Evolutionary conservation across 2,329 filamentous ascomycete genomes (phyloP), one percentile per base, ranked within the genome.

Genomic region (Fusarium longipes): DNA sequence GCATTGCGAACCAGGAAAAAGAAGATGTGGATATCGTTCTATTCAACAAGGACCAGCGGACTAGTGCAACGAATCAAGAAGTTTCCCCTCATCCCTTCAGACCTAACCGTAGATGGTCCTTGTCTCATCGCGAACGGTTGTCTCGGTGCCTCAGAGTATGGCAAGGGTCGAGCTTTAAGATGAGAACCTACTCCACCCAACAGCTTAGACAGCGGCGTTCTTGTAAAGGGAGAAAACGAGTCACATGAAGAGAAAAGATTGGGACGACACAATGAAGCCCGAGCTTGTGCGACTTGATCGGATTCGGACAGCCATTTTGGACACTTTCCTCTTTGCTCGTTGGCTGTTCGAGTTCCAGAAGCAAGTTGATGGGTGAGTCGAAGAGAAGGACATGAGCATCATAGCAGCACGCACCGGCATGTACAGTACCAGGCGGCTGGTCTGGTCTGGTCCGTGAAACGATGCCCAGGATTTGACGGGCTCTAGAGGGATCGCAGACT

Each of bases 211-310:
- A 61, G 53, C 53, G 50, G 61, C 44, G 24, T 27, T n/a, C 24
- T 48, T 44, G 48, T 47, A 53, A 50, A 42, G 40, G 33, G 49
- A 44, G 43, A 47, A 62, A 57, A 48, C 61, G 64, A 55, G 63
- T 72, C 70, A 72, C 70, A 68, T 73, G 70, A 45, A 39, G 22
- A 42, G 22, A 53, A 39, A 42, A 56, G 45, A 50, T 54, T 63
- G 48, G 44, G 44, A 24, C 36, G 49, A 38, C 35, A 30, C 36
- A 51, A 53, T 25, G 24, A 50, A 55, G 44, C 38, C 32, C 39
- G 45, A 36, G 50, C 43, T 38, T 40, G 36, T 27, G 15, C 25
- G 33, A 39, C 47, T 61, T 39, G 33, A 30, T 22, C 10, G 8
- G 29, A 22, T 5, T 24, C 14, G 22, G 20, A 24, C 32, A 22